Evolutionary conservation across 2,329 filamentous ascomycete genomes (phyloP).

Genomic region (Colletotrichum noveboracense): DNA sequence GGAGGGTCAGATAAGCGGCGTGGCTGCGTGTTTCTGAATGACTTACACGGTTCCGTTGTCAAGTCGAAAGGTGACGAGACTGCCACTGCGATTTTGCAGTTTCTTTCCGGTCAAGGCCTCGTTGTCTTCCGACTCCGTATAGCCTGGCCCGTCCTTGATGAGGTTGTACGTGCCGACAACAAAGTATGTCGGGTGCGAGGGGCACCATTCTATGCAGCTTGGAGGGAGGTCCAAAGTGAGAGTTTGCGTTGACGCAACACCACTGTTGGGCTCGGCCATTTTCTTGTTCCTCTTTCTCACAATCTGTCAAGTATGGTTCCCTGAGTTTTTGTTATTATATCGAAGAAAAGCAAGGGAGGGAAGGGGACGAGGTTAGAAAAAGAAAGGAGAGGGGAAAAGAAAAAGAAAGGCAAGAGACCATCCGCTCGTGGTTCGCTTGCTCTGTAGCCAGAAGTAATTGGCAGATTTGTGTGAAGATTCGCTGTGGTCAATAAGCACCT

Average conservation of each 20-base stretch:
- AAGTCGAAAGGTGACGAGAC: slow-evolving; percentile 70
- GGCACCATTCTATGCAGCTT: slow-evolving; percentile 79
- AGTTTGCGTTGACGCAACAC: slow-evolving; percentile 50
- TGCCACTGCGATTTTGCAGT: slow-evolving; percentile 73
- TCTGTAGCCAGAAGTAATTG: background rate
- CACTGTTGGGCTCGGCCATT: background rate
- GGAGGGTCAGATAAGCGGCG: background rate
- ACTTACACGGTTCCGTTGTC: slow-evolving; percentile 61
- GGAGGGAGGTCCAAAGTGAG: slow-evolving; percentile 70
- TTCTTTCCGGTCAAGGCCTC: slow-evolving; percentile 30
- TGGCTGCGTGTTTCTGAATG: background rate
- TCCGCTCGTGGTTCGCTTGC: background rate
- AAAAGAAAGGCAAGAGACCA: background rate
- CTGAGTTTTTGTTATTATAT: background rate
- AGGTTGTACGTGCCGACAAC: slow-evolving; percentile 87
- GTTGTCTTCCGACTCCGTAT: background rate
- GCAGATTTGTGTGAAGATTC: background rate
- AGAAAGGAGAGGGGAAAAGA: background rate
- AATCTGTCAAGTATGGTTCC: background rate
- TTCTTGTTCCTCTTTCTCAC: background rate
- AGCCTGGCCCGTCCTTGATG: slow-evolving; percentile 47
- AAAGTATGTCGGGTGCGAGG: slow-evolving; percentile 66
- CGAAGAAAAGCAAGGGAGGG: background rate
- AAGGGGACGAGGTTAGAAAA: background rate
- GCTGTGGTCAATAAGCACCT: background rate